These are phyloP conservation scores for Dalbergia cochinchinensis DNA, from an alignment of 306 rosid genomes.

Conservation along the genomic window DNA sequence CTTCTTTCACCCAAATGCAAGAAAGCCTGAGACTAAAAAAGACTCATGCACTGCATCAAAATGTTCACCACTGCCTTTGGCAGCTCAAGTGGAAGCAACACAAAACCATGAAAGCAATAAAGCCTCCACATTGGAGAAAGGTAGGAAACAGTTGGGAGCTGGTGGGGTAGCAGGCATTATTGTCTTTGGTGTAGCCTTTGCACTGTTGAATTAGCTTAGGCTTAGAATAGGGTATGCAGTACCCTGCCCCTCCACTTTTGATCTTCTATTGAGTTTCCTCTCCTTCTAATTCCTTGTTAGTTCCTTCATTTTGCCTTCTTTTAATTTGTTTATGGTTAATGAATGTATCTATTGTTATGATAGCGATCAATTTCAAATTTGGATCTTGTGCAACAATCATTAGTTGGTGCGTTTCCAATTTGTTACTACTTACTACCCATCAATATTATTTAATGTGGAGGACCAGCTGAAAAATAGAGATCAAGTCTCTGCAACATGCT, in stretches of 20 bases:
- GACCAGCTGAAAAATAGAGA: no score
- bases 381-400: constrained; percentile 8
- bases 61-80: constrained; percentile 81
- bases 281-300: constrained; percentile 5
- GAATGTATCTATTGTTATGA: constrained; percentile 35
- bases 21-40: constrained; percentile 46
- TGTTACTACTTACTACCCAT: neutral
- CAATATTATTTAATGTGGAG: neutral
- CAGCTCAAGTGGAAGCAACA: constrained; percentile 74
- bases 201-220: constrained; percentile 33
- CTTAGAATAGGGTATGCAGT: neutral
- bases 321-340: constrained; percentile 34
- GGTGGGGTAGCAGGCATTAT: constrained; percentile 68
- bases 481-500: no score
- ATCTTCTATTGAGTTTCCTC: neutral
- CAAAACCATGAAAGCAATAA: constrained; percentile 63
- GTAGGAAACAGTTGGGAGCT: constrained; percentile 52
- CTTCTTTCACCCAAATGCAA: constrained; percentile 79
- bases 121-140: constrained; percentile 37
- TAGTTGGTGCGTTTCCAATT: constrained; percentile 11
- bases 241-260: neutral
- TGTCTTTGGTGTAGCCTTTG: constrained; percentile 67
- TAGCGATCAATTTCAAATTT: constrained; percentile 33
- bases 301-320: constrained; percentile 8
- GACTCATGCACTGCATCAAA: constrained; percentile 65